Evolutionary conservation across 441 rosid species (phyloP).

Genomic region (Lagerstroemia fauriei): DNA sequence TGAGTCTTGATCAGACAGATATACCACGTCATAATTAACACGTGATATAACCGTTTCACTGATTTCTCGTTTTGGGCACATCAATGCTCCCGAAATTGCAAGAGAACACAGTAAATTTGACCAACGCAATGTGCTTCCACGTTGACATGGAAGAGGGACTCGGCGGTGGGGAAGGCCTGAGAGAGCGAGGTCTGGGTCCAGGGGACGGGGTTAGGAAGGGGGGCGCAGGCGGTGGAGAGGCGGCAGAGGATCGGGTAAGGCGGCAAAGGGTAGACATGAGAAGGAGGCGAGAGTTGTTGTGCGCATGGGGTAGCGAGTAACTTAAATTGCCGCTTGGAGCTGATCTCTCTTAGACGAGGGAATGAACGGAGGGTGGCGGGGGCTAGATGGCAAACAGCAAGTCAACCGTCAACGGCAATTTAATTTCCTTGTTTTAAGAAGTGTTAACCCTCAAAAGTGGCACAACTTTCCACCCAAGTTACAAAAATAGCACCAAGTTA

Average conservation of each 20-base stretch:
- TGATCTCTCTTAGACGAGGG: background rate
- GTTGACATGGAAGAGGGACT: conserved; percentile 75
- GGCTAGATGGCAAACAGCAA: background rate
- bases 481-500: too few relatives aligned
- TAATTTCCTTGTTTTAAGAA: background rate
- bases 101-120: too few relatives aligned
- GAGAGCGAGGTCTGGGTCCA: conserved; percentile 79
- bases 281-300: conserved; percentile 51
- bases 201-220: conserved; percentile 60
- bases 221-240: conserved; percentile 42
- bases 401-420: background rate
- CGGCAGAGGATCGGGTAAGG: conserved; percentile 35
- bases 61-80: too few relatives aligned
- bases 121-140: conserved; percentile 14
- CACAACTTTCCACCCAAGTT: too few relatives aligned
- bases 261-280: conserved; percentile 80
- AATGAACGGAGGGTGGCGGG: background rate
- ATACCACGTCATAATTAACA: too few relatives aligned
- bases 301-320: conserved; percentile 9
- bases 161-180: conserved; percentile 60
- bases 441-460: too few relatives aligned
- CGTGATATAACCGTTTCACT: too few relatives aligned
- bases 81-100: too few relatives aligned
- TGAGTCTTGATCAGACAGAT: too few relatives aligned
- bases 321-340: background rate